Conservation (phyloP, 108 stramenopile genomes). For the Mediolabrus comicus region DNA sequence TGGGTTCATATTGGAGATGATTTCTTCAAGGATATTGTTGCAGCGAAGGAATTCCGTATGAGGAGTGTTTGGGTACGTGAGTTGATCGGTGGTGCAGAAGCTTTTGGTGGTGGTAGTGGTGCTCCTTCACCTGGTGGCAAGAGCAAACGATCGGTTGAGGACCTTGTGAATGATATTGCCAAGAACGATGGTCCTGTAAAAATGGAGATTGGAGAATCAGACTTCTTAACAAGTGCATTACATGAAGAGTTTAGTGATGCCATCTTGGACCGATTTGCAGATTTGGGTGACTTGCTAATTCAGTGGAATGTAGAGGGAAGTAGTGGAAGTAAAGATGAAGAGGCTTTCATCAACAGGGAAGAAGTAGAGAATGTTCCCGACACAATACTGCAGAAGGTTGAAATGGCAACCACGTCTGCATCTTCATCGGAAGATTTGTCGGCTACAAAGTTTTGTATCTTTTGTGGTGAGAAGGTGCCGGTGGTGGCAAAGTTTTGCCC, state of each 20-base stretch:
- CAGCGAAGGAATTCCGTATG: slow-evolving; percentile 76
- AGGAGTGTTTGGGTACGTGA: slow-evolving; percentile 77
- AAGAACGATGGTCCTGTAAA: slow-evolving; percentile 25
- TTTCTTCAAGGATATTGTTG: slow-evolving; percentile 84
- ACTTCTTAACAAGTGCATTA: slow-evolving; percentile 32
- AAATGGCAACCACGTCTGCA: background rate
- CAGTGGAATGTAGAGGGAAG: slow-evolving; percentile 30
- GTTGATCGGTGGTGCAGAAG: slow-evolving; percentile 47
- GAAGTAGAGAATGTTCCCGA: background rate
- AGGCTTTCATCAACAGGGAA: no score
- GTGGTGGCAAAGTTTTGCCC: slow-evolving; percentile 42
- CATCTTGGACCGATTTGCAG: slow-evolving; percentile 33
- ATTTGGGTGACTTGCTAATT: slow-evolving; percentile 23
- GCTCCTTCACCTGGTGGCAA: background rate
- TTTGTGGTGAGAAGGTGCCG: slow-evolving; percentile 33
- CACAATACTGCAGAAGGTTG: background rate
- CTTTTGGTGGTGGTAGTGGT: background rate
- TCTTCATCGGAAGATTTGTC: background rate
- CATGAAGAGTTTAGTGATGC: slow-evolving; percentile 48
- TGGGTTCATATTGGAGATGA: slow-evolving; percentile 91
- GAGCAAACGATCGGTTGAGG: slow-evolving; percentile 18
- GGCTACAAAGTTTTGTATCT: slow-evolving; percentile 38
- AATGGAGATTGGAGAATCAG: slow-evolving; percentile 37
- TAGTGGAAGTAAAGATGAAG: background rate
- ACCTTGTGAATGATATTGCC: slow-evolving; percentile 32